A percentile compares a stretch with the other conserved stretches of the same genome.
Evolutionary conservation across 2,329 filamentous ascomycete genomes (phyloP).

Genomic region (Phialophora verrucosa): DNA sequence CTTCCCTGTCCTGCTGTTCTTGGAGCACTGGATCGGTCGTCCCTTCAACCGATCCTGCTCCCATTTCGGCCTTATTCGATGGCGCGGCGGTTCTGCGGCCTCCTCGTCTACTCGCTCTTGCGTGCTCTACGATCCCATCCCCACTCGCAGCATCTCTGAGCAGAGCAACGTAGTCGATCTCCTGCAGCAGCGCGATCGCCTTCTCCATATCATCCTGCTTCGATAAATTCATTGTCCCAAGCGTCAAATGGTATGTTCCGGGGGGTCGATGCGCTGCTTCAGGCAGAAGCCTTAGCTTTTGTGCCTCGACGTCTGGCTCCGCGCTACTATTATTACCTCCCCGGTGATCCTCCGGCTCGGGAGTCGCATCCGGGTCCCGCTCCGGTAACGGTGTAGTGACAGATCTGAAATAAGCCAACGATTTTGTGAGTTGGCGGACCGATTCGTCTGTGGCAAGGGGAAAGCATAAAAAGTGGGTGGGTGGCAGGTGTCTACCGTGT

Average conservation of each 20-base stretch:
- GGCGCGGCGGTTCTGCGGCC: too few relatives aligned
- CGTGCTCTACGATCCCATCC: neutral
- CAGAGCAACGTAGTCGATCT: slow-evolving; percentile 52
- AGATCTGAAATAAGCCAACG: slow-evolving; percentile 65
- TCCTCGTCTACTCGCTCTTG: neutral
- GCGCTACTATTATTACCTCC: neutral
- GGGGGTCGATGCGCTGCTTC: slow-evolving; percentile 73
- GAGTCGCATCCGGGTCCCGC: neutral
- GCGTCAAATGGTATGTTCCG: slow-evolving; percentile 81
- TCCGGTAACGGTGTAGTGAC: slow-evolving; percentile 45
- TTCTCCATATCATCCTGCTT: slow-evolving; percentile 55
- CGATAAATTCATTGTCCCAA: slow-evolving; percentile 81
- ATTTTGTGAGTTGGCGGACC: slow-evolving; percentile 67
- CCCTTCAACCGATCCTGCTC: neutral
- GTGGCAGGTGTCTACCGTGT: neutral
- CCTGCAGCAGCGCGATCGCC: slow-evolving; percentile 54
- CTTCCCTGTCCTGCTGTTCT: neutral
- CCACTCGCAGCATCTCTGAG: slow-evolving; percentile 43
- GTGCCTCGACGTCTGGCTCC: neutral
- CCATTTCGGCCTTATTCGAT: neutral
- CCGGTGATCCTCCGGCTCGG: neutral
- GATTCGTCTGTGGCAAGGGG: slow-evolving; percentile 68
- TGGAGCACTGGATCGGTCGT: neutral
- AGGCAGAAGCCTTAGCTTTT: slow-evolving; percentile 58
- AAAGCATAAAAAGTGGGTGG: slow-evolving; percentile 55